Percentiles rank a stretch among this genome's conserved stretches.
These are phyloP conservation scores for Podospora pseudoanserina DNA, from an alignment of 495 filamentous ascomycete species.

Conservation along the genomic window DNA sequence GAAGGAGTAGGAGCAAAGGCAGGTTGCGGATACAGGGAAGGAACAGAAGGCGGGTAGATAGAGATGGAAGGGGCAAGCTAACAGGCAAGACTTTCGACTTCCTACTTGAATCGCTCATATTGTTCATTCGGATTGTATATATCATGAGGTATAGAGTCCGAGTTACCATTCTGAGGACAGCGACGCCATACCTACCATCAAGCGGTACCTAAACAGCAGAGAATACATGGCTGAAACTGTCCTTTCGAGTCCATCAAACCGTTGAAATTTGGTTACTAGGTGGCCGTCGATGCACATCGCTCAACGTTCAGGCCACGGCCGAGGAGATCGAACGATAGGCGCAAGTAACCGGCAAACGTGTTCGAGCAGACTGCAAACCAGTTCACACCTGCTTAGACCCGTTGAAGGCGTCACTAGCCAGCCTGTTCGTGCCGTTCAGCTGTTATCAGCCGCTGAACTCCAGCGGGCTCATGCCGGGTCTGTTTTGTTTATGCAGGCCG, in stretches of 20 bases:
- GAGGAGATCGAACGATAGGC: not conserved
- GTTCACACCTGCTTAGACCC: not conserved
- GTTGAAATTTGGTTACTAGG: not conserved
- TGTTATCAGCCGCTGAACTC: not conserved
- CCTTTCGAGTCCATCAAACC: not conserved
- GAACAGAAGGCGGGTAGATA: no score
- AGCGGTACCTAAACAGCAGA: no score
- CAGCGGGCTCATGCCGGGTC: not conserved
- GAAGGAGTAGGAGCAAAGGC: no score
- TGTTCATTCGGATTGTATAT: no score
- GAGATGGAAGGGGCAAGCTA: no score
- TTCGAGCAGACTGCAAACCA: not conserved
- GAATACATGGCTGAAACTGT: no score
- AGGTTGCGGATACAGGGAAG: no score
- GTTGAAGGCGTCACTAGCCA: not conserved
- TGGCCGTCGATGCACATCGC: not conserved
- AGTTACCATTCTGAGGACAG: no score
- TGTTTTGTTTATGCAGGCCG: not conserved
- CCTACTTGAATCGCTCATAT: no score
- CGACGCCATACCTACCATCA: no score
- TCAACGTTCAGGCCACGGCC: not conserved
- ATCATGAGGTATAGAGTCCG: no score
- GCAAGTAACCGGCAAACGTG: not conserved
- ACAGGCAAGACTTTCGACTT: no score
- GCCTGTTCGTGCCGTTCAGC: not conserved